Evolutionary conservation across 2,329 filamentous ascomycete species (phyloP).

Genomic region (Penicillium capsulatum): DNA sequence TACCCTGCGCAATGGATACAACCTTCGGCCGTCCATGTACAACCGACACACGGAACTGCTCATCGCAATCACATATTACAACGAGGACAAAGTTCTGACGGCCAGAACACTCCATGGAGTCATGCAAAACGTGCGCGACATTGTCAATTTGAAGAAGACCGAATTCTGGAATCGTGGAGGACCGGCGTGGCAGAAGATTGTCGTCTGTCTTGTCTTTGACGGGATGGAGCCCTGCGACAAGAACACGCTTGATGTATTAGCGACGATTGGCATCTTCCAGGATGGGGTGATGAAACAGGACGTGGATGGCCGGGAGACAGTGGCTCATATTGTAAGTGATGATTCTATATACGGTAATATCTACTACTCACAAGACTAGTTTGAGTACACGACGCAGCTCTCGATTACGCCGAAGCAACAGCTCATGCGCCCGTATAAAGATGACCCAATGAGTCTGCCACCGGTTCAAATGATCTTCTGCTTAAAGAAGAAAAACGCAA

Average conservation of each 20-base stretch:
- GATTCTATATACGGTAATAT: background rate
- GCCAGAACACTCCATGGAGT: conserved; percentile 10
- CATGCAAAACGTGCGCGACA: conserved; percentile 13
- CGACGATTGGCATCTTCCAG: conserved; percentile 11
- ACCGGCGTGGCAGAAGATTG: conserved; percentile 14
- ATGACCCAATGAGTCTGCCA: conserved; percentile 8
- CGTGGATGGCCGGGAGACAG: conserved; percentile 9
- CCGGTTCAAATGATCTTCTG: conserved; percentile 14
- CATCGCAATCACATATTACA: conserved; percentile 11
- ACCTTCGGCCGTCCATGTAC: conserved; percentile 12
- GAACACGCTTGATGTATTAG: conserved; percentile 11
- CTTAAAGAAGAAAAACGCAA: conserved; percentile 10
- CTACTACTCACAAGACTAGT: background rate
- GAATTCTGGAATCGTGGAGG: conserved; percentile 12
- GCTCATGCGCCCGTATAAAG: conserved; percentile 6
- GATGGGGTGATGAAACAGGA: conserved; percentile 12
- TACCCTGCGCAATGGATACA: conserved; percentile 12
- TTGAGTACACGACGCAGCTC: conserved; percentile 12
- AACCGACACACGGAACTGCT: conserved; percentile 12
- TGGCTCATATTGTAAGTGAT: conserved; percentile 12
- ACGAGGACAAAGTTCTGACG: conserved; percentile 12
- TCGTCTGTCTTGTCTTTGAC: conserved; percentile 8
- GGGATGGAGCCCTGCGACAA: conserved; percentile 12
- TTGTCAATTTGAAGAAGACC: conserved; percentile 10
- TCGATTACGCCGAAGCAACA: conserved; percentile 11